phyloP scores from a whole-genome alignment of 352 stramenopile genomes.

The Globisporangium irregulare region DNA sequence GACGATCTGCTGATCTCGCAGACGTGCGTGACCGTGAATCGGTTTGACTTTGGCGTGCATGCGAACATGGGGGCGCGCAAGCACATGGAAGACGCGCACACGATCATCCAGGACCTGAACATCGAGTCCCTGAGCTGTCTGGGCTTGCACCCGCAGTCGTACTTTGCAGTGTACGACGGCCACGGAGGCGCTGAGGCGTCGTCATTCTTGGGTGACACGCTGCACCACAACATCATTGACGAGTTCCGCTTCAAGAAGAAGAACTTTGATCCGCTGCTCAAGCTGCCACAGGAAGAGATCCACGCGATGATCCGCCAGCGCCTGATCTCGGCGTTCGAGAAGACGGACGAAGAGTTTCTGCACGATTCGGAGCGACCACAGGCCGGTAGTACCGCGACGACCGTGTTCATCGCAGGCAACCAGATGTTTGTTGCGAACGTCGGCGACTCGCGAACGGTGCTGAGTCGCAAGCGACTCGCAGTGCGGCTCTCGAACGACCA shows the following conservation, averaged over 20 bases:
- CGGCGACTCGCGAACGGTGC: slow-evolving; percentile 93
- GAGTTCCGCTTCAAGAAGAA: slow-evolving; percentile 52
- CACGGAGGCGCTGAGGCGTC: slow-evolving; percentile 94
- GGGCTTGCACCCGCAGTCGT: slow-evolving; percentile 85
- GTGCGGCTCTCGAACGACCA: slow-evolving; percentile 95
- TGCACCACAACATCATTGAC: slow-evolving; percentile 69
- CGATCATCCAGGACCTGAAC: slow-evolving; percentile 91
- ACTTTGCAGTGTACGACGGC: slow-evolving; percentile 96
- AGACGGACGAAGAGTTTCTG: slow-evolving; percentile 72
- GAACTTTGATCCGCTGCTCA: slow-evolving; percentile 31
- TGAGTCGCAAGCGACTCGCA: slow-evolving; percentile 86
- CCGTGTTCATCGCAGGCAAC: slow-evolving; percentile 91
- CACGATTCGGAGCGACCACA: slow-evolving; percentile 60
- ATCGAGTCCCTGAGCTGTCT: slow-evolving; percentile 51
- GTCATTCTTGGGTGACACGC: slow-evolving; percentile 79
- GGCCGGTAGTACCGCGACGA: slow-evolving; percentile 93
- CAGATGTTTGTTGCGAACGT: slow-evolving; percentile 95
- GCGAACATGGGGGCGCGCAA: slow-evolving; percentile 92
- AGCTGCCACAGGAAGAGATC: slow-evolving; percentile 41
- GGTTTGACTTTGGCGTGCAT: slow-evolving; percentile 95
- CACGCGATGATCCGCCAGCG: slow-evolving; percentile 52
- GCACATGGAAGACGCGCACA: slow-evolving; percentile 96
- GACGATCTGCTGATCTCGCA: slow-evolving; percentile 95
- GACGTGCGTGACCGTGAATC: slow-evolving; percentile 96
- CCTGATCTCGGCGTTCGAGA: slow-evolving; percentile 56